Base-by-base conservation (phyloP, 306 rosid species). In the Cicer bijugum region DNA sequence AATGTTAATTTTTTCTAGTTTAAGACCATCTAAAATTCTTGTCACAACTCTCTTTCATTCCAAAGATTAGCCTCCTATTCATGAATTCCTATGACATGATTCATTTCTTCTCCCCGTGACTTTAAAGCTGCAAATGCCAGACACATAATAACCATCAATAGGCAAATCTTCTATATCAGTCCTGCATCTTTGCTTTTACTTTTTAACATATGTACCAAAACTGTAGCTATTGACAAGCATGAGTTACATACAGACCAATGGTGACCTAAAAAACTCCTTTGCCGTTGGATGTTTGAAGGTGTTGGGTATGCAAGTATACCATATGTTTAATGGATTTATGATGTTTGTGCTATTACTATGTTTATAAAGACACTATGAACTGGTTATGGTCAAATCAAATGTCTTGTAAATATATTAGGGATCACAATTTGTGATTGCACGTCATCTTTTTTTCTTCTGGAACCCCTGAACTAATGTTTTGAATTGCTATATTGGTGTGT, bases 401-500 rank as follows among this genome's bases (percentile, higher is more conserved):
- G 42, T 52, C 39, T 15, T 28, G 52, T 37, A 51, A 74, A 39
- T 40, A 9, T 75, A 53, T 17, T 66, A 45, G 56, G 61, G 47
- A 33, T 60, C 59, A 67, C 17, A 53, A 56, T 75, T 63, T 71
- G 37, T 75, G 50, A 39, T 64, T 74, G 67, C 47, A 7, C 75
- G 60, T 82, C 72, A 67, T 75, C 59, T 64, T 33, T 16, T 14
- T 56, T 56, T 74, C 43, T 58, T 19, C 72, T 37, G 48, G 60
- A 76, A 56, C 48, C 69, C 71, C 51, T 64, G 16, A 59, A 44
- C 76, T 69, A 43, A 63, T 51, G 8, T 67, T 79, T 67, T 73
- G 59, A 86, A 20, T 48, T 50, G 52, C 74, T 69, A 57, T 72
- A 33, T 71, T 75, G 79, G 68, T 78, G 57, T 39, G 45, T 84